phyloP scores from a whole-genome alignment of 345 rosid species.

The Gossypium mustelinum region DNA sequence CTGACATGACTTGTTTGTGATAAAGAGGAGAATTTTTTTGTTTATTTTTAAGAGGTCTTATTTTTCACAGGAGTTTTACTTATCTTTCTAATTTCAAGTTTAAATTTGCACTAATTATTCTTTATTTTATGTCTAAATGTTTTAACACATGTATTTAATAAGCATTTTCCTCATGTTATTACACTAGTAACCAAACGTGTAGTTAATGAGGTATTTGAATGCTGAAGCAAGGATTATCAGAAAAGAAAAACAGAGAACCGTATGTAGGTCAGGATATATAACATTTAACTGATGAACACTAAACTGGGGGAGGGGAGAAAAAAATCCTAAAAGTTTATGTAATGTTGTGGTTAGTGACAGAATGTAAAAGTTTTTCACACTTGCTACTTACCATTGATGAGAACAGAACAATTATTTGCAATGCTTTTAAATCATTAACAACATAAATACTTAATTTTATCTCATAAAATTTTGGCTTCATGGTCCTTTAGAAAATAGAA shows the following conservation, averaged over 20 bases:
- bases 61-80: too few relatives aligned
- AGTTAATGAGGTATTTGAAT: background rate
- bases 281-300: background rate
- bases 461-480: background rate
- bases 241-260: background rate
- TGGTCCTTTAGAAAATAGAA: constrained; percentile 2
- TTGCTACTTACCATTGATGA: background rate
- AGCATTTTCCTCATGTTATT: too few relatives aligned
- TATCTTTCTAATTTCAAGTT: too few relatives aligned
- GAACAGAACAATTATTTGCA: background rate
- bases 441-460: background rate
- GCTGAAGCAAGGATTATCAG: background rate
- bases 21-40: too few relatives aligned
- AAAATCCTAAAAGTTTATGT: background rate
- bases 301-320: background rate
- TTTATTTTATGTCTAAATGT: too few relatives aligned
- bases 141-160: too few relatives aligned
- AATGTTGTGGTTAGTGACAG: background rate
- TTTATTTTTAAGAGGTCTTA: too few relatives aligned
- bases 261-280: background rate
- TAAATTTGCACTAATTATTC: too few relatives aligned
- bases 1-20: too few relatives aligned
- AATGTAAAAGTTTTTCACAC: background rate
- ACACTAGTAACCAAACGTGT: too few relatives aligned
- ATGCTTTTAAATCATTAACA: background rate